Percentiles rank a stretch among this genome's conserved stretches.
phyloP scores from a whole-genome alignment of 257 asterid species.

The Anisodus tanguticus region DNA sequence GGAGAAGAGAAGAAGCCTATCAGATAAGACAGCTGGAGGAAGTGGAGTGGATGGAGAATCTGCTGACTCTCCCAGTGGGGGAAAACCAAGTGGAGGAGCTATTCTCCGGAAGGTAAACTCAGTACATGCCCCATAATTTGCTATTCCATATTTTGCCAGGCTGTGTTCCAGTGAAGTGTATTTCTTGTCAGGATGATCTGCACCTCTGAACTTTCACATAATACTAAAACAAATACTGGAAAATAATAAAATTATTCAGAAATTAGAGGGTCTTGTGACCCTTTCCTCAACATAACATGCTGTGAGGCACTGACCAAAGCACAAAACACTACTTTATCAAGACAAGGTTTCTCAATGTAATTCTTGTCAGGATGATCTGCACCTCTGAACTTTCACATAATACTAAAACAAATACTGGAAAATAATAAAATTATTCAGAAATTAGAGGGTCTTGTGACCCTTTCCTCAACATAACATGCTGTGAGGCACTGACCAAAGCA shows the following conservation, averaged over 20 bases:
- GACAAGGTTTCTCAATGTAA: background rate
- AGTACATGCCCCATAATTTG: background rate
- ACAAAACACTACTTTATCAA: background rate
- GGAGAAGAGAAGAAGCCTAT: constrained; percentile 44
- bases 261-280: background rate
- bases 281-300: background rate
- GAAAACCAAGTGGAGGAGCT: constrained; percentile 43
- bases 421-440: too few species aligned
- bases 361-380: too few species aligned
- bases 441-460: too few species aligned
- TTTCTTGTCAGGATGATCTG: constrained; percentile 6
- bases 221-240: background rate
- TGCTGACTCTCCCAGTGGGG: constrained; percentile 42
- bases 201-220: background rate
- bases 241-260: background rate
- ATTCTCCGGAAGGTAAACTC: constrained; percentile 70
- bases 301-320: background rate
- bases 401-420: too few species aligned
- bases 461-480: too few species aligned
- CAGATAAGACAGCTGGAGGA: constrained; percentile 42
- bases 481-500: too few species aligned
- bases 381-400: too few species aligned
- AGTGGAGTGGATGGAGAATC: constrained; percentile 42
- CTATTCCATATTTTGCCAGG: background rate
- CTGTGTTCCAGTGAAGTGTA: background rate